These are phyloP conservation scores for Zelopaecilomyces penicillatus DNA, from an alignment of 2,329 filamentous ascomycete species.

Conservation along the genomic window DNA sequence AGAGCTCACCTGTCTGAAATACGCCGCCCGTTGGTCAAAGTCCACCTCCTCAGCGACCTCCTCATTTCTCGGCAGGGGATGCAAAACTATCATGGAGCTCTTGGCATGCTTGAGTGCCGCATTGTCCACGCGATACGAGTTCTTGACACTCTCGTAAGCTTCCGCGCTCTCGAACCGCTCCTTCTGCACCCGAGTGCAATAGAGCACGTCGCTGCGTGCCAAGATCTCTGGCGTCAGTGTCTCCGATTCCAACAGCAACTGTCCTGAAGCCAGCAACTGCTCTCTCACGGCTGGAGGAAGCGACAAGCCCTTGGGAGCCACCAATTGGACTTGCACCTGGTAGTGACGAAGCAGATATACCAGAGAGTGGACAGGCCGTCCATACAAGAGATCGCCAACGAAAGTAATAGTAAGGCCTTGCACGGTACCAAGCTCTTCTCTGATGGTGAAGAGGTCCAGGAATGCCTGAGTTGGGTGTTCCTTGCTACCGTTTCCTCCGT, in stretches of 20 bases:
- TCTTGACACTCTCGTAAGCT: slow-evolving; percentile 81
- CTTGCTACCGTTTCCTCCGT: slow-evolving; percentile 89
- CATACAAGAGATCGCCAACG: slow-evolving; percentile 84
- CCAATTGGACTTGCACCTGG: slow-evolving; percentile 87
- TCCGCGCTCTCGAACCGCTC: slow-evolving; percentile 79
- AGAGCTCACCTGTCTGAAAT: slow-evolving; percentile 91
- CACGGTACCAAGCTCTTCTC: slow-evolving; percentile 92
- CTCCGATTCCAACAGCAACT: slow-evolving; percentile 68
- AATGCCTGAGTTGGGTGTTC: slow-evolving; percentile 98
- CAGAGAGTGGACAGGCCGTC: slow-evolving; percentile 89
- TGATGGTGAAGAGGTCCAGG: slow-evolving; percentile 95
- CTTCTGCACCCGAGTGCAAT: slow-evolving; percentile 95
- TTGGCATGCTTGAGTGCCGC: slow-evolving; percentile 85
- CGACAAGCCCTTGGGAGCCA: slow-evolving; percentile 69
- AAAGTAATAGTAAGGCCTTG: slow-evolving; percentile 96
- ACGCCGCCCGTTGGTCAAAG: slow-evolving; percentile 91
- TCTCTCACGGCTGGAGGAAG: slow-evolving; percentile 70
- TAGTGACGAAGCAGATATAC: slow-evolving; percentile 93
- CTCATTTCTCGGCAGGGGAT: slow-evolving; percentile 86
- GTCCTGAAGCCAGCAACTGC: slow-evolving; percentile 62
- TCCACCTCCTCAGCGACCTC: slow-evolving; percentile 95
- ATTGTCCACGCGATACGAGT: slow-evolving; percentile 84
- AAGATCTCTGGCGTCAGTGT: slow-evolving; percentile 81
- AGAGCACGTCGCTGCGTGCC: slow-evolving; percentile 79
- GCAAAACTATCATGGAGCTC: slow-evolving; percentile 87